Evolutionary conservation across 2,329 filamentous ascomycete genomes (phyloP), one percentile per base, ranked within the genome.

Genomic region (Alternaria rosae): DNA sequence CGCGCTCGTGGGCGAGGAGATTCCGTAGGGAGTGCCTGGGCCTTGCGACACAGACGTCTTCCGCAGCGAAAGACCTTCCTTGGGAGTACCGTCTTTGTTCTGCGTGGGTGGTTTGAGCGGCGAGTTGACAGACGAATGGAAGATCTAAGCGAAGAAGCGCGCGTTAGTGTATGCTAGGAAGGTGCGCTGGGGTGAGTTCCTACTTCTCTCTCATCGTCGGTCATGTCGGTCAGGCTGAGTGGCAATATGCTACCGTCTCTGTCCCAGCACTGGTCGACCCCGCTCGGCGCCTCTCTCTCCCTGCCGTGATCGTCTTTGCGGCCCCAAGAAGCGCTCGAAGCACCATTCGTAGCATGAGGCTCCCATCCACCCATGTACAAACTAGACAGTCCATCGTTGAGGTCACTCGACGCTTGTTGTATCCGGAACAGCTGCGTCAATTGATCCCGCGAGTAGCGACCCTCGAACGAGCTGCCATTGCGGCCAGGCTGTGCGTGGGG

Each of bases 261-360:
- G 75, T 97, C 92, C 95, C 94, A 99, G 79, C 94, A 98, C 43
- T 94, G 88, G 65, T 95, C 93, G n/a, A 94, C 92, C 45, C 94
- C 93, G 73, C 91, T 88, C 61, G 89, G 89, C 65, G 86, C 84
- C 66, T 91, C 88, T 76, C 93, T 84, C 66, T 91, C 88, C 76
- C 93, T 91, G 61, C 86, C 72, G 51, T 81, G 86, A 67, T 97
- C 93, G 61, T 87, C 87, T 69, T 85, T 86, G 78, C 94, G 93
- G 54, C 91, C 92, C 93, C 93, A 97, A 56, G 87, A 86, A 25
- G 77, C 76, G 51, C 73, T 83, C 73, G 79, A 85, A 73, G 76
- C 72, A 30, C 90, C 89, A 70, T 93, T 93, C 42, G 88, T 82
- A 53, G 89, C 86, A 61, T 89, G 87, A 26, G 93, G 92, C 77